Percentiles rank a stretch among this genome's conserved stretches.
Evolutionary conservation across 495 filamentous ascomycete genomes (phyloP).

Genomic region (Neohortaea acidophila): DNA sequence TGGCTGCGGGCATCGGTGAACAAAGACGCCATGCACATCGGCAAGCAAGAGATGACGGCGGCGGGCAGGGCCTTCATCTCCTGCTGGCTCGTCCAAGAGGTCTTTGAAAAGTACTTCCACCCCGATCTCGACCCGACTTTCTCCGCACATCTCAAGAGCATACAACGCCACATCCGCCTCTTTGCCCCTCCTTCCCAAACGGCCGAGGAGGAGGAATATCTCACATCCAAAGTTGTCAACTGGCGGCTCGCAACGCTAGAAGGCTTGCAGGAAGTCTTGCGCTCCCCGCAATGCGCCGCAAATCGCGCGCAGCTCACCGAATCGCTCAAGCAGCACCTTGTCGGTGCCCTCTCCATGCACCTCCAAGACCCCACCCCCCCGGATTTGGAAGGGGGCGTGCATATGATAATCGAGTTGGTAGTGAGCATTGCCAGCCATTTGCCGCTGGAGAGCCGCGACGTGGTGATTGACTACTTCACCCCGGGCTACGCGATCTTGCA

Average conservation of each 20-base stretch:
- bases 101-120: slow-evolving; percentile 85
- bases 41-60: slow-evolving; percentile 92
- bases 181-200: slow-evolving; percentile 53
- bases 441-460: slow-evolving; percentile 80
- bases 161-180: slow-evolving; percentile 78
- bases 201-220: slow-evolving; percentile 77
- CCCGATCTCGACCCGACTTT: slow-evolving; percentile 63
- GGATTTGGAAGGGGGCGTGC: slow-evolving; percentile 64
- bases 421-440: slow-evolving; percentile 74
- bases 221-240: slow-evolving; percentile 71
- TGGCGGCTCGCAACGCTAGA: slow-evolving; percentile 92
- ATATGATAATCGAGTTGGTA: slow-evolving; percentile 87
- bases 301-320: slow-evolving; percentile 51
- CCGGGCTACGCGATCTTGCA: slow-evolving; percentile 53
- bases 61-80: slow-evolving; percentile 84
- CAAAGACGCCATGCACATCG: slow-evolving; percentile 60
- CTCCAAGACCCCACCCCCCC: slow-evolving; percentile 59
- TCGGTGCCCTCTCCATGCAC: slow-evolving; percentile 49
- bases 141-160: slow-evolving; percentile 62
- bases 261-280: slow-evolving; percentile 59
- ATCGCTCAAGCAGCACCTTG: slow-evolving; percentile 53
- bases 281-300: slow-evolving; percentile 45
- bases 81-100: slow-evolving; percentile 78
- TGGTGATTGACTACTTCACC: slow-evolving; percentile 67
- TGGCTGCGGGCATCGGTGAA: slow-evolving; percentile 73